Evolutionary conservation across 2,329 filamentous ascomycete species (phyloP), one percentile per base, ranked within the genome.

Genomic region (Hypoxylon sp.): DNA sequence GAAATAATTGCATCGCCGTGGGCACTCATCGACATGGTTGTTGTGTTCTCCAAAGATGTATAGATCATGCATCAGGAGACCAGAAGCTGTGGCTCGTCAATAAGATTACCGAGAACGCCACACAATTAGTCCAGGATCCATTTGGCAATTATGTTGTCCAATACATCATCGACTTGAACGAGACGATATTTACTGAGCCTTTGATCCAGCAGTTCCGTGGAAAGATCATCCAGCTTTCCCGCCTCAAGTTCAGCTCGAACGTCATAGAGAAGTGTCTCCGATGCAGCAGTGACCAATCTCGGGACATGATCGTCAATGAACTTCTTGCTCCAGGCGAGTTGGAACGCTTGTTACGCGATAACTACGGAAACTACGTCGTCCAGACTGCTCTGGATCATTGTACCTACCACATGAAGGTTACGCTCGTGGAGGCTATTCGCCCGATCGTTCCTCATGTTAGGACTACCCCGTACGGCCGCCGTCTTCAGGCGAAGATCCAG

Each of bases 101-200:
- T 66, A 89, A 93, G 77, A 98, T 99, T 79, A 98, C 94, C 0
- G 86, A 90, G 60, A 91, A 97, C 77, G 93, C 94, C n/a, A 92
- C 93, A 72, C 85, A 91, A 38, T 88, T 99, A 10, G 94, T 99
- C 19, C 94, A 98, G 79, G 96, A 99, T 79, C 95, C 96, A 0
- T 99, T 98, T 74, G 96, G 96, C 77, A 99, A 99, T 81, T 99
- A 99, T 72, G 96, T 99, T 55, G 92, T 99, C 55, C 96, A 99
- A 82, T 99, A 99, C 82, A 98, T 99, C 77, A 89, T 99, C 73
- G 96, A 98, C 78, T 87, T 98, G 60, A 94, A 94, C 72, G 94
- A 99, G 77, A 86, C 91, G 11, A 85, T 85, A 73, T 98, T 97
- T 81, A 98, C 95, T 0, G 92, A 96, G 75, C 95, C 95, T 2